Percentiles rank a stretch among this genome's conserved stretches.
Conservation (phyloP, 306 rosid species). For the Begonia masoniana region DNA sequence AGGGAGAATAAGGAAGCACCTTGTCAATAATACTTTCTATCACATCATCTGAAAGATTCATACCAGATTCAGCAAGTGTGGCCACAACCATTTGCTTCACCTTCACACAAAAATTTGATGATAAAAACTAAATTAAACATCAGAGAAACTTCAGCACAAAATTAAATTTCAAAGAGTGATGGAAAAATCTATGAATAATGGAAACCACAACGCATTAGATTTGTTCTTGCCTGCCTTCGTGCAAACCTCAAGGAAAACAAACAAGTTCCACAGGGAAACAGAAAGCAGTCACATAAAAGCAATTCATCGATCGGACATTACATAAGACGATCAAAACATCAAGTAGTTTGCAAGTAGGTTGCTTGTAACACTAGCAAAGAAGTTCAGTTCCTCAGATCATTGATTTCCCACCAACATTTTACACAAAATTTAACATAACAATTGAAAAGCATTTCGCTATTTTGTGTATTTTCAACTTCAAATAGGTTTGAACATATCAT, state of each 20-base stretch:
- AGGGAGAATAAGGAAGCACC: constrained; percentile 22
- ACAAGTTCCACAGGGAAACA: too few relatives aligned
- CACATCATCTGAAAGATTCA: constrained; percentile 63
- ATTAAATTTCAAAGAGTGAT: neutral
- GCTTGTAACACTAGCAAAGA: neutral
- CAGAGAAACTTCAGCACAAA: neutral
- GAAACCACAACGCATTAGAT: too few relatives aligned
- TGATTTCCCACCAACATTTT: neutral
- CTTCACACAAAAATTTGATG: constrained; percentile 15
- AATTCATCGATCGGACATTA: too few relatives aligned
- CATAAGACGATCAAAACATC: too few relatives aligned
- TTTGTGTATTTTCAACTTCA: too few relatives aligned
- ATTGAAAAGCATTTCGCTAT: too few relatives aligned
- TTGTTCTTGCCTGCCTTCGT: too few relatives aligned
- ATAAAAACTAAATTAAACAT: neutral
- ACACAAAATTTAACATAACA: too few relatives aligned
- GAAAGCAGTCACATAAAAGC: too few relatives aligned
- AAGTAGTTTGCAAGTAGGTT: neutral
- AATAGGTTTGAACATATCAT: too few relatives aligned
- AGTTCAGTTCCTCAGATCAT: neutral
- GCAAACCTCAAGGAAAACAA: too few relatives aligned
- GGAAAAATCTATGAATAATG: too few relatives aligned
- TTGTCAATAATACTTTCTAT: constrained; percentile 58
- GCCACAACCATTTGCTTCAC: constrained; percentile 85
- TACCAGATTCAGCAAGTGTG: constrained; percentile 74